phyloP scores from a whole-genome alignment of 2,329 filamentous ascomycete species.

The Massarina eburnea region DNA sequence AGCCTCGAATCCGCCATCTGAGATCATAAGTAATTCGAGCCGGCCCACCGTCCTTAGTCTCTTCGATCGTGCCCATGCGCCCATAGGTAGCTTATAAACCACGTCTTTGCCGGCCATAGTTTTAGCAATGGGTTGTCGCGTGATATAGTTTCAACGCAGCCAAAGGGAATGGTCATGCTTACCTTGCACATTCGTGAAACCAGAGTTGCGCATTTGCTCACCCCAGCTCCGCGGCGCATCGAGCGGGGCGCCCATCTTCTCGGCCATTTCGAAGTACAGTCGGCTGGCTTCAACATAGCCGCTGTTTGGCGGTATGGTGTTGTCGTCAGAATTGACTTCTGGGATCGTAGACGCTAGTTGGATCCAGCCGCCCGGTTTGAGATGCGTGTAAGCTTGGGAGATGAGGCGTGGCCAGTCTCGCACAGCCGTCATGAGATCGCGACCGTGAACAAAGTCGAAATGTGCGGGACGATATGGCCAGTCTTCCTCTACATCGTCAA shows the following conservation, averaged over 20 bases:
- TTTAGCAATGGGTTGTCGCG: no score
- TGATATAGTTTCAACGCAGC: no score
- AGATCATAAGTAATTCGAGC: constrained; percentile 26
- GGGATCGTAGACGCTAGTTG: constrained; percentile 29
- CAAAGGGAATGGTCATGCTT: no score
- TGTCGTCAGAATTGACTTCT: constrained; percentile 18
- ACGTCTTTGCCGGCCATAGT: no score
- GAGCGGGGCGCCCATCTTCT: constrained; percentile 36
- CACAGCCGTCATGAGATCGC: constrained; percentile 34
- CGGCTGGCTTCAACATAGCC: constrained; percentile 21
- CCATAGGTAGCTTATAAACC: constrained; percentile 29
- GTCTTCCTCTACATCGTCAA: constrained; percentile 43
- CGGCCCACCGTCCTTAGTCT: constrained; percentile 18
- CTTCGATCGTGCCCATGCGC: constrained; percentile 30
- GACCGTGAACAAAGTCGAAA: constrained; percentile 36
- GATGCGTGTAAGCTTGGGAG: constrained; percentile 38
- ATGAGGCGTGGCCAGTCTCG: constrained; percentile 34
- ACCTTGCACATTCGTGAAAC: constrained; percentile 49
- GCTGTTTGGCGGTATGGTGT: constrained; percentile 21
- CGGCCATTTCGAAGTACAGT: constrained; percentile 21
- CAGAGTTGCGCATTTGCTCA: constrained; percentile 36
- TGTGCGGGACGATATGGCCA: constrained; percentile 37
- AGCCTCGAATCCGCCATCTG: constrained; percentile 25
- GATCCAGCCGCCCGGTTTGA: constrained; percentile 38
- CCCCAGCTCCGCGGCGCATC: constrained; percentile 36